Evolutionary conservation across 2,329 filamentous ascomycete genomes (phyloP), one percentile per base, ranked within the genome.

Genomic region (Chalara sp.): DNA sequence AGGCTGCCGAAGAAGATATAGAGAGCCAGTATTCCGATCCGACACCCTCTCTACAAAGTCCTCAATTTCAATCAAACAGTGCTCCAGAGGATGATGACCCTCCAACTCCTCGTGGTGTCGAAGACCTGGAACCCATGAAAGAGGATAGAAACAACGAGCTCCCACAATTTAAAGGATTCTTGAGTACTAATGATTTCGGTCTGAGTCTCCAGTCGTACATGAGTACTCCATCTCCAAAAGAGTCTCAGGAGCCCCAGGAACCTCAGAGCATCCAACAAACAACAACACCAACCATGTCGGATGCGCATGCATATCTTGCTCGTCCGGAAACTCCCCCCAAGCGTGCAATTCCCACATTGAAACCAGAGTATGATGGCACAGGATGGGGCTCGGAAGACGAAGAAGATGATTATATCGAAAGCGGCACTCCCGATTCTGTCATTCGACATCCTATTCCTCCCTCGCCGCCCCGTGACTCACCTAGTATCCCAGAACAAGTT

Each of bases 351-450:
- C 54, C 53, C 31, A 63, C 78, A 10, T 76, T 78, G 39, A 87
- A 76, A 68, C 80, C 74, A 31, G 80, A 81, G 52, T 84, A 87
- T 63, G 75, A 84, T 60, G 77, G 85, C 52, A 72, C 80, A 51
- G 76, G 81, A 48, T 80, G 80, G 77, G 78, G 79, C 6, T 72
- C 75, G 28, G 74, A 75, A 40, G 76, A 72, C 49, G 74, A 78
- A 1, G 76, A 72, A 49, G 74, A 78, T 1, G 71, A 80, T 1
- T 68, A 70, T 13, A 61, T 65, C 3, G 83, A 86, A 55, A 81
- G 82, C 7, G 80, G 82, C 33, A 95, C 89, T 6, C 91, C 92
- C 11, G 87, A 90, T 46, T 97, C 92, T 6, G 91, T 97, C 28
- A 92, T 96, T 56, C 87, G 88, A 55, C 87, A 91, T 62, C 81